Conservation (phyloP, 1,284 basidiomycete species). For the Leccinum colubrinum region DNA sequence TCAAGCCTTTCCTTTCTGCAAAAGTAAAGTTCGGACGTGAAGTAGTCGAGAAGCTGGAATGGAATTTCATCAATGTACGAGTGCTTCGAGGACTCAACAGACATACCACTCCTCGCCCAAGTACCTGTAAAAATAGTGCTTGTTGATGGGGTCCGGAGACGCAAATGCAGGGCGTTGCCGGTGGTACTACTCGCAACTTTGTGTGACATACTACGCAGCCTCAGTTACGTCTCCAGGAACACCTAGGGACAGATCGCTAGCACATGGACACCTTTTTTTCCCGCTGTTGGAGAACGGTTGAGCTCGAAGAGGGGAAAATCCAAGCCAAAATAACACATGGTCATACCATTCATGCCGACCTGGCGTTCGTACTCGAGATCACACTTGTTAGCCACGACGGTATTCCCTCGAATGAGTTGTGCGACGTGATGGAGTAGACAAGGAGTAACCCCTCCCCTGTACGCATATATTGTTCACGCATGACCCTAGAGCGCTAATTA, state of each 20-base stretch:
- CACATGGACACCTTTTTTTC: slow-evolving; percentile 22
- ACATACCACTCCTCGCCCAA: slow-evolving; percentile 30
- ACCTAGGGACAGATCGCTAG: slow-evolving; percentile 42
- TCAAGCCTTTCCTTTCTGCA: slow-evolving; percentile 20
- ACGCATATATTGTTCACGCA: slow-evolving; percentile 98
- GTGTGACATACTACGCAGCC: slow-evolving; percentile 36
- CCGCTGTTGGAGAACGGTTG: no score
- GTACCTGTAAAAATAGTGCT: slow-evolving; percentile 30
- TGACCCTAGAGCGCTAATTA: slow-evolving; percentile 58
- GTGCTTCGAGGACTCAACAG: not conserved
- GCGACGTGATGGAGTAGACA: slow-evolving; percentile 98
- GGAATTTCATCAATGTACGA: not conserved
- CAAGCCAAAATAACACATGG: not conserved
- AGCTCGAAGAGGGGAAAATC: no score
- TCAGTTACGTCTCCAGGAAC: slow-evolving; percentile 31
- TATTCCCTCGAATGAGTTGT: slow-evolving; percentile 98
- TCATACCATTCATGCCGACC: slow-evolving; percentile 91
- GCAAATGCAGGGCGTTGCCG: slow-evolving; percentile 25
- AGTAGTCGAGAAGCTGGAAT: slow-evolving; percentile 33
- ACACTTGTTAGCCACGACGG: slow-evolving; percentile 98
- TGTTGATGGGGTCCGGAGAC: slow-evolving; percentile 26
- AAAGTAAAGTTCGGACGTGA: slow-evolving; percentile 23
- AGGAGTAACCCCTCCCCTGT: slow-evolving; percentile 98
- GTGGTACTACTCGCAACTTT: slow-evolving; percentile 23
- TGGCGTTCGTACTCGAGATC: slow-evolving; percentile 98